A percentile compares a stretch with the other conserved stretches of the same genome.
Conservation (phyloP, 2,329 filamentous ascomycete species). For the Byssochlamys sp. region DNA sequence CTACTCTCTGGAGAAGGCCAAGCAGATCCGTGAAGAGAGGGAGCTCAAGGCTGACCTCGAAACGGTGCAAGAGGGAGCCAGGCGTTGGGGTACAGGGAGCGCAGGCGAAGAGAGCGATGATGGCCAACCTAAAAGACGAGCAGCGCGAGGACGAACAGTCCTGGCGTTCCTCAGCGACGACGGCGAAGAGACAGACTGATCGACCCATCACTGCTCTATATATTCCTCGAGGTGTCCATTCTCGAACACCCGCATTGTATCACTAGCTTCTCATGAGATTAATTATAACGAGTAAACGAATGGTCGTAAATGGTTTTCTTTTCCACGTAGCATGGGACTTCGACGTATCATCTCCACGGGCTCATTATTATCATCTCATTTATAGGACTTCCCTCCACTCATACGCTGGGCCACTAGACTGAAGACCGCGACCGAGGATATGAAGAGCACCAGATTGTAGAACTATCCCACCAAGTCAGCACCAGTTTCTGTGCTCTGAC, state of each 20-base stretch:
- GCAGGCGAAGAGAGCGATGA: slow-evolving; percentile 35
- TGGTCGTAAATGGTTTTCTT: not conserved
- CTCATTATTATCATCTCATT: slow-evolving; percentile 11
- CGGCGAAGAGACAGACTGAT: slow-evolving; percentile 51
- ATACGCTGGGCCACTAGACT: slow-evolving; percentile 85
- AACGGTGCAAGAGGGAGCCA: slow-evolving; percentile 70
- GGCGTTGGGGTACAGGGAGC: slow-evolving; percentile 58
- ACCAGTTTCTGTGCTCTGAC: not conserved
- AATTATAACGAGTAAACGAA: not conserved
- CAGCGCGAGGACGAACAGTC: slow-evolving; percentile 35
- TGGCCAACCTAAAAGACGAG: slow-evolving; percentile 28
- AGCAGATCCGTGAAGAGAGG: slow-evolving; percentile 74
- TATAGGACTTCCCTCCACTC: slow-evolving; percentile 36
- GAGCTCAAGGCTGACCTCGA: slow-evolving; percentile 79
- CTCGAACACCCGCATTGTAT: not conserved
- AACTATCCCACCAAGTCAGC: slow-evolving; percentile 48
- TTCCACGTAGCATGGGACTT: not conserved
- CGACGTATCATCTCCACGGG: not conserved
- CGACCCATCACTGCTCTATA: not conserved
- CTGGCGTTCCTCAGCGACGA: slow-evolving; percentile 58
- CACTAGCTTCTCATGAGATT: not conserved
- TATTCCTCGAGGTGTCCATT: not conserved
- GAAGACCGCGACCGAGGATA: slow-evolving; percentile 90
- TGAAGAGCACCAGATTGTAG: slow-evolving; percentile 93
- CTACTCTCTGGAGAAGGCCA: slow-evolving; percentile 74